These are phyloP conservation scores for Solanum paucissectum DNA, from an alignment of 257 asterid genomes.

Conservation along the genomic window DNA sequence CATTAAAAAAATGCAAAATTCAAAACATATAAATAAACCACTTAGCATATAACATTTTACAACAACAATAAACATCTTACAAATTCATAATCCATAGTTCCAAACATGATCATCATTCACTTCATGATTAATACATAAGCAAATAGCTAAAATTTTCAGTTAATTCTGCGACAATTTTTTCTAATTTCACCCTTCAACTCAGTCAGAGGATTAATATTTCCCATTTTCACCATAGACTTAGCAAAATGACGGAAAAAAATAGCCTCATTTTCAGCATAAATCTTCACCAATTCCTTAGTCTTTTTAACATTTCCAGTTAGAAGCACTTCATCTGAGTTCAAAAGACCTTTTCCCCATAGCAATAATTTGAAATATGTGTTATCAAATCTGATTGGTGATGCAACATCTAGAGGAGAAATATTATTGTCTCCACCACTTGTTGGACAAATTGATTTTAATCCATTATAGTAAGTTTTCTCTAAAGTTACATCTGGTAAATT, in stretches of 20 bases:
- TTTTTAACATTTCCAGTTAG: constrained; percentile 33
- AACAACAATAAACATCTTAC: neutral
- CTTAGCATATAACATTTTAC: neutral
- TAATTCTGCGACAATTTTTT: constrained; percentile 41
- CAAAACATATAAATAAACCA: neutral
- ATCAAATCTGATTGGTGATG: constrained; percentile 62
- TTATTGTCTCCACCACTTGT: constrained; percentile 59
- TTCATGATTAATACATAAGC: neutral
- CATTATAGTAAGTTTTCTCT: constrained; percentile 41
- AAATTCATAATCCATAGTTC: neutral
- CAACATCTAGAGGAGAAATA: constrained; percentile 51
- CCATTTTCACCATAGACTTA: constrained; percentile 65
- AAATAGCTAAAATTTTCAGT: constrained; percentile 9
- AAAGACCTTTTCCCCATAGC: constrained; percentile 54
- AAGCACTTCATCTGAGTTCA: constrained; percentile 57
- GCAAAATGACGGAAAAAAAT: constrained; percentile 57
- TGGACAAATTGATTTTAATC: constrained; percentile 47
- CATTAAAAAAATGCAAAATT: neutral
- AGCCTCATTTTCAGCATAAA: constrained; percentile 44
- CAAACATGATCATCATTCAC: neutral
- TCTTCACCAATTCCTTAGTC: constrained; percentile 37
- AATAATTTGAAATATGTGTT: constrained; percentile 62
- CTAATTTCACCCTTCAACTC: constrained; percentile 60
- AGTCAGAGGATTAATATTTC: constrained; percentile 44
- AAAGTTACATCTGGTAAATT: constrained; percentile 48